Conservation (phyloP, 2,329 filamentous ascomycete genomes). For the Colletotrichum chlorophyti region DNA sequence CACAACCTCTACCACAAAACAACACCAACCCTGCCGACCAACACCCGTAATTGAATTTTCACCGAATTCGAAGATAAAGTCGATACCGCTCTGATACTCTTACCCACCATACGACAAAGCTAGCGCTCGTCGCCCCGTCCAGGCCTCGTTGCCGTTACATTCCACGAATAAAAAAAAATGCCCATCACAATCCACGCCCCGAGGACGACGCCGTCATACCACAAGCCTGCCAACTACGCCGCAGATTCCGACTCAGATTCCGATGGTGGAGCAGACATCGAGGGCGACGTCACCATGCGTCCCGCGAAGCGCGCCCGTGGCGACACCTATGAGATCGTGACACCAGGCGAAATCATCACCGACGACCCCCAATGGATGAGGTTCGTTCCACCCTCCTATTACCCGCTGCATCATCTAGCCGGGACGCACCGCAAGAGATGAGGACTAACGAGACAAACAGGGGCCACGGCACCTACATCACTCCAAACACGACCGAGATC, state of each 20-base stretch:
- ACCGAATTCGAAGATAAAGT: too few species aligned
- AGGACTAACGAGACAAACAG: constrained; percentile 47
- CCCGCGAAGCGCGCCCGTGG: constrained; percentile 45
- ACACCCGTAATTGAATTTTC: too few species aligned
- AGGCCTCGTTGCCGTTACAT: background rate
- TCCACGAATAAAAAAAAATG: constrained; percentile 38
- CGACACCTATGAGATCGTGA: constrained; percentile 68
- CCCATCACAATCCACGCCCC: constrained; percentile 57
- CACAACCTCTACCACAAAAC: constrained; percentile 6
- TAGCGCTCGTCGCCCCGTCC: too few species aligned
- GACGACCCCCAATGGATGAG: constrained; percentile 97
- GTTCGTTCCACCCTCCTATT: constrained; percentile 43
- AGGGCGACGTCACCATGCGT: constrained; percentile 54
- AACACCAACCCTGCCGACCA: background rate
- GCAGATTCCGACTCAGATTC: constrained; percentile 52
- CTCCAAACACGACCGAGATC: constrained; percentile 70
- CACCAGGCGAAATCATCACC: constrained; percentile 88
- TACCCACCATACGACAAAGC: too few species aligned
- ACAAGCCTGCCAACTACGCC: constrained; percentile 28
- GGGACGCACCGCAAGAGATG: background rate
- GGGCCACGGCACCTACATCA: constrained; percentile 90
- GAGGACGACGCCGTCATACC: constrained; percentile 37
- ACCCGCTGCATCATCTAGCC: background rate
- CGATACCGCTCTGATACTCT: too few species aligned
- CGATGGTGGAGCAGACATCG: constrained; percentile 52